Percentiles rank a stretch among this genome's conserved stretches.
phyloP scores from a whole-genome alignment of 2,329 filamentous ascomycete genomes.

The Penicillium freii region DNA sequence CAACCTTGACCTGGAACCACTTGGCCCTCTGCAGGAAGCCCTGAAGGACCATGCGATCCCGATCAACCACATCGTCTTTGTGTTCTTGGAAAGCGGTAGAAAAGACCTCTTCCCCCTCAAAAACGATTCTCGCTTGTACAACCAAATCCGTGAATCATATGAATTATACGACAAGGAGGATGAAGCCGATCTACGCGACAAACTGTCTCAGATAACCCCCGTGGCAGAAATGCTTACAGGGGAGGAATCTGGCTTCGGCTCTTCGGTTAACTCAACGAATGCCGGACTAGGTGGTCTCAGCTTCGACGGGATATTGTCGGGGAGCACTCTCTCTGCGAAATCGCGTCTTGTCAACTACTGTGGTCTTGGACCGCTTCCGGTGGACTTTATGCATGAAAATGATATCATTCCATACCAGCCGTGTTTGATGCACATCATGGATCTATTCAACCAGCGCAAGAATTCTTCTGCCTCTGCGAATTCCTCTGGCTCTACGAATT shows the following conservation, averaged over 20 bases:
- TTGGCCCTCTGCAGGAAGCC: slow-evolving; percentile 24
- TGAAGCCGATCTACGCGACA: slow-evolving; percentile 19
- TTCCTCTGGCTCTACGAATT: neutral
- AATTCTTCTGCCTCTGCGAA: neutral
- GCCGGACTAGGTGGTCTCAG: slow-evolving; percentile 30
- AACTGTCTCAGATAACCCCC: slow-evolving; percentile 26
- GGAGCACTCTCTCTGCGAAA: slow-evolving; percentile 32
- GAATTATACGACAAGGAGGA: slow-evolving; percentile 10
- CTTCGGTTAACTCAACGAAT: slow-evolving; percentile 19
- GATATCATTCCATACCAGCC: slow-evolving; percentile 32
- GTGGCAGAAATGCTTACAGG: slow-evolving; percentile 34
- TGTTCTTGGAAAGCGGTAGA: slow-evolving; percentile 32
- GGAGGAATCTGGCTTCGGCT: slow-evolving; percentile 21
- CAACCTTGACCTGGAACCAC: slow-evolving; percentile 27
- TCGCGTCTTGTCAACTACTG: slow-evolving; percentile 33
- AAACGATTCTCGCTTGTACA: slow-evolving; percentile 27
- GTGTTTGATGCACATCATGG: slow-evolving; percentile 31
- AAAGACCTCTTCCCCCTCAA: slow-evolving; percentile 33
- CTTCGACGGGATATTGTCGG: slow-evolving; percentile 28
- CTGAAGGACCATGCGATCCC: slow-evolving; percentile 24
- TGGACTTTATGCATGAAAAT: slow-evolving; percentile 31
- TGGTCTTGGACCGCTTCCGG: slow-evolving; percentile 29
- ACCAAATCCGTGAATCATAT: slow-evolving; percentile 25
- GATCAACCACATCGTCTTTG: slow-evolving; percentile 31
- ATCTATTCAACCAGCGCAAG: slow-evolving; percentile 31